These are phyloP conservation scores for Posidonia oceanica DNA, from an alignment of 116 monocot species.

Conservation along the genomic window DNA sequence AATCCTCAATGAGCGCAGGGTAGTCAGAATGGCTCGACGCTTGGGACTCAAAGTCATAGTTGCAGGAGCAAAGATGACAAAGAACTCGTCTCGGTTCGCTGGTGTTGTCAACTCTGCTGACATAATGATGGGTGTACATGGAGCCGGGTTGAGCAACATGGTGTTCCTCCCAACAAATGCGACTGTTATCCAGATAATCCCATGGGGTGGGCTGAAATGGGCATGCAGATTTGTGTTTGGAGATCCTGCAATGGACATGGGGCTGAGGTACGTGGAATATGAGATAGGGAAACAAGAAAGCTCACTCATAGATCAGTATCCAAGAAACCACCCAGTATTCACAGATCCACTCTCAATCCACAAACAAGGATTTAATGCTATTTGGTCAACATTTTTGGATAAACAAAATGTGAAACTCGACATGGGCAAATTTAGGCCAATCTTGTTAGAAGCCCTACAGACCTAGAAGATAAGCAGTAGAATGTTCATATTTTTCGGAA, in stretches of 20 bases:
- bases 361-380: constrained; percentile 15
- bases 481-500: background rate
- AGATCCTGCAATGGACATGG: constrained; percentile 16
- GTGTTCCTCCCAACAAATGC: constrained; percentile 37
- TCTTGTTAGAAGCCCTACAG: constrained; percentile 10
- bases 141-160: constrained; percentile 41
- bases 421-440: constrained; percentile 11
- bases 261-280: constrained; percentile 39
- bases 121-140: constrained; percentile 41
- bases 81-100: constrained; percentile 15
- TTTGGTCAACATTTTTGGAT: constrained; percentile 14
- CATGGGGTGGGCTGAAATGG: constrained; percentile 25
- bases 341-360: constrained; percentile 35
- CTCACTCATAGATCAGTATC: constrained; percentile 24
- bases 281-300: constrained; percentile 32
- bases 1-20: constrained; percentile 14
- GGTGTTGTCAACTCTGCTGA: constrained; percentile 37
- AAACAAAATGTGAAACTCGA: constrained; percentile 27
- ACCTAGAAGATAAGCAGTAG: background rate
- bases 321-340: constrained; percentile 27
- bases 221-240: constrained; percentile 17
- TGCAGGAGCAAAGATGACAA: background rate
- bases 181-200: constrained; percentile 28
- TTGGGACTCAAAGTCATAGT: constrained; percentile 28
- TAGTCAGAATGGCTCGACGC: constrained; percentile 10